phyloP scores from a whole-genome alignment of 495 filamentous ascomycete species.

The Talaromyces nanjingensis region DNA sequence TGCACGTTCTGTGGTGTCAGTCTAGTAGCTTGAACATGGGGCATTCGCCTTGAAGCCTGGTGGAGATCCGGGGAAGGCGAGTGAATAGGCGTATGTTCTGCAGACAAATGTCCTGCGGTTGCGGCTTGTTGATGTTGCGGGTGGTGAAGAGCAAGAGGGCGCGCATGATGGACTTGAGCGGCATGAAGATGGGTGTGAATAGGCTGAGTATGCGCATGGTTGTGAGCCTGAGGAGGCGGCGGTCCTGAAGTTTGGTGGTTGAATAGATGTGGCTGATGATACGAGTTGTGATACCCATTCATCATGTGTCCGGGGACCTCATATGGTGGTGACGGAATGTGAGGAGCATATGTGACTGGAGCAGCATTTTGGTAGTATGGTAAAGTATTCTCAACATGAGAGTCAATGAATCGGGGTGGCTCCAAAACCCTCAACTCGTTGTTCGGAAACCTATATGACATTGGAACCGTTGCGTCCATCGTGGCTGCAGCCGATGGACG shows the following conservation, averaged over 20 bases:
- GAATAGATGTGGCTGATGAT: constrained; percentile 21
- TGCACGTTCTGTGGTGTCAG: constrained; percentile 20
- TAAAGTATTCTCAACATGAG: constrained; percentile 25
- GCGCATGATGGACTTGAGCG: neutral
- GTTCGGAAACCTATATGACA: constrained; percentile 36
- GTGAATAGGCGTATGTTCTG: constrained; percentile 2
- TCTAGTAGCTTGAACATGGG: neutral
- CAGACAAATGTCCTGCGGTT: neutral
- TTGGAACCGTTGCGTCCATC: constrained; percentile 40
- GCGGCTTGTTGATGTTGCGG: neutral
- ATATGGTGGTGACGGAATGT: constrained; percentile 27
- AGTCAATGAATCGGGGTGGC: constrained; percentile 32
- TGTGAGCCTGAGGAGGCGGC: constrained; percentile 18
- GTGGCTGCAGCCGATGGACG: constrained; percentile 9
- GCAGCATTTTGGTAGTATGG: constrained; percentile 32
- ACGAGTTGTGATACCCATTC: constrained; percentile 19
- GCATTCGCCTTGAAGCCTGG: neutral
- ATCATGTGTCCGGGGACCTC: constrained; percentile 24
- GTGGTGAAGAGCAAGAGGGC: neutral
- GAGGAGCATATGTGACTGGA: constrained; percentile 31
- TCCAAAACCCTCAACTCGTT: constrained; percentile 31
- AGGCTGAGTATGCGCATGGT: constrained; percentile 15
- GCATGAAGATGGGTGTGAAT: constrained; percentile 6
- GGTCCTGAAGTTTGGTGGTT: constrained; percentile 15
- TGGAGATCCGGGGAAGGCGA: constrained; percentile 3